Conservation (phyloP, 1,284 basidiomycete species). For the Sporisorium scitamineum region DNA sequence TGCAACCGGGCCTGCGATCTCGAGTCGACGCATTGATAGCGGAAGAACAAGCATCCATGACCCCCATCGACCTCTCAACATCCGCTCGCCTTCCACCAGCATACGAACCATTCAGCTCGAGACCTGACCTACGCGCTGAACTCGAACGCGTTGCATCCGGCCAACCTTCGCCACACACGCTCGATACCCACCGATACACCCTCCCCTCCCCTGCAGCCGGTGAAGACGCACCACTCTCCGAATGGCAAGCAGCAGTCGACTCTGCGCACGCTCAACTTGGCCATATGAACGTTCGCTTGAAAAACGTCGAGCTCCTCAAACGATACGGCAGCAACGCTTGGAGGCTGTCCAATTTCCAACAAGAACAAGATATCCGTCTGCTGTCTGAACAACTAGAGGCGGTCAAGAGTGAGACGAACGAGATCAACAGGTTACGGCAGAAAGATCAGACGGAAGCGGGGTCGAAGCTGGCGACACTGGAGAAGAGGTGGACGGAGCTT, state of each 20-base stretch:
- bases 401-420: conserved; percentile 36
- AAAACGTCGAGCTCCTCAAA: conserved; percentile 85
- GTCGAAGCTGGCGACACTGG: conserved; percentile 80
- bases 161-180: conserved; percentile 74
- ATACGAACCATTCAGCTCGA: conserved; percentile 74
- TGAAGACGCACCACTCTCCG: conserved; percentile 78
- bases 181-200: conserved; percentile 85
- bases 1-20: conserved; percentile 77
- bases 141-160: conserved; percentile 60
- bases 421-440: conserved; percentile 56
- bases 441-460: conserved; percentile 78
- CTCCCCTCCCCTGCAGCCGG: conserved; percentile 78
- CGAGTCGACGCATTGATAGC: conserved; percentile 81
- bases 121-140: conserved; percentile 50
- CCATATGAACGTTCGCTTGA: conserved; percentile 85
- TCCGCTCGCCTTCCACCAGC: conserved; percentile 76
- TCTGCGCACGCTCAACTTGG: conserved; percentile 88
- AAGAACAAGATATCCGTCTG: conserved; percentile 46
- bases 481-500: conserved; percentile 87
- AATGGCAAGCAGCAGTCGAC: conserved; percentile 81
- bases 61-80: conserved; percentile 72
- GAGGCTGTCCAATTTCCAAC: conserved; percentile 58
- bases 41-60: conserved; percentile 75
- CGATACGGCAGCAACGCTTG: conserved; percentile 76
- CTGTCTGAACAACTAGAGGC: conserved; percentile 27